Base-by-base conservation (phyloP, 306 rosid species). In the Vigna mungo region DNA sequence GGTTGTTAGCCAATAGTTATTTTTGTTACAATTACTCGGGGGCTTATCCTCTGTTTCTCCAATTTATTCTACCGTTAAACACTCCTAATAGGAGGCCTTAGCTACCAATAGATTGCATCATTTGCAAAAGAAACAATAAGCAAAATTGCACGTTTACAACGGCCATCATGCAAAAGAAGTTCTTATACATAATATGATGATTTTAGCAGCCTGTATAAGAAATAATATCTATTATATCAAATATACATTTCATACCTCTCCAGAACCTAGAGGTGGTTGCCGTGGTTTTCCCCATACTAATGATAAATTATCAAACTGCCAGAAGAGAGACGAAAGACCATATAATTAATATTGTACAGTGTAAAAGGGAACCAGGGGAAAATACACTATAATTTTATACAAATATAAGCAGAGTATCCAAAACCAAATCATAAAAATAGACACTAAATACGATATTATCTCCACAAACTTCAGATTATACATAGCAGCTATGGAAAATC, bases 261-360 rank as follows among this genome's bases (percentile, higher is more conserved):
- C 88, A 86, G 87, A 79, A 59, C 85, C 92, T 81, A 96, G 85
- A 64, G 99, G 93, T 55, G 92, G 79, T 74, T 87, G 94, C 47
- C 99, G 91, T 13, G 96, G 98, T 78, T 96, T 92, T 76, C 98
- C 97, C 99, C 98, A 96, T 39, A 88, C 93, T 36, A 92, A 80
- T 27, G 94, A 82, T 72, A 85, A 53, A 30, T 88, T 87, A 48
- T 92, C 96, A 78, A 92, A 85, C 99, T 96, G 96, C 76, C 67
- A 77, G 56, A 63, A 66, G 62, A 68, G 70, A 77, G 68, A 65
- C 41, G 77, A 72, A 68, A 72, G 62, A 77, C 16, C 49, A 70
- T 25, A 37, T 77, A 20, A 68, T 43, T 37, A 63, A 63, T 36
- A 52, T 25, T 36, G 32, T 62, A 37, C n/a, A 49, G 53, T 53